Conservation (phyloP, 345 rosid genomes). For the Populus simonii region DNA sequence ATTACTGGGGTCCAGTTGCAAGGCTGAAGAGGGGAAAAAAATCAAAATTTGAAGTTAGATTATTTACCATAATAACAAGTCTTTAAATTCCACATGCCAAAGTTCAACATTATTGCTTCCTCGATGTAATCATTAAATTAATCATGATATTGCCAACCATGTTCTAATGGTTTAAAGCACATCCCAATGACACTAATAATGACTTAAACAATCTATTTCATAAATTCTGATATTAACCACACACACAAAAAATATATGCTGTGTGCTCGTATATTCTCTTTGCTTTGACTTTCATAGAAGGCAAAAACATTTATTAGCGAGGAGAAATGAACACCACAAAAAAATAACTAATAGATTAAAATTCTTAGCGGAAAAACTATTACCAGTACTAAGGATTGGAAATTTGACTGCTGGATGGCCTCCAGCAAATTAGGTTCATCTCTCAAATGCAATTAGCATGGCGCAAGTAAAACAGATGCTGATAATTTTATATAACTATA, state of each 20-base stretch:
- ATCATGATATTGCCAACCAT: neutral
- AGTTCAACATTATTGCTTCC: neutral
- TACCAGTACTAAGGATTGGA: neutral
- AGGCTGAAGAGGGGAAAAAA: constrained; percentile 46
- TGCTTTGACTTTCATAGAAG: neutral
- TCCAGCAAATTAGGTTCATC: neutral
- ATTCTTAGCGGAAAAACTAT: neutral
- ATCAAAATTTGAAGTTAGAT: constrained; percentile 5
- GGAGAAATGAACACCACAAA: neutral
- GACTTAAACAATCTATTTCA: neutral
- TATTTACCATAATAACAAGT: neutral
- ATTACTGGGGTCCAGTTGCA: constrained; percentile 72
- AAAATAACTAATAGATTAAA: neutral
- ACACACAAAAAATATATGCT: too few species aligned
- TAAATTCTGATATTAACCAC: neutral
- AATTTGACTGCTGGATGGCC: neutral
- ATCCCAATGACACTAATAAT: neutral
- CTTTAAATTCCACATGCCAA: neutral
- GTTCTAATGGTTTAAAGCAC: neutral
- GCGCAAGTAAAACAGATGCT: neutral
- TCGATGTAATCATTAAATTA: neutral
- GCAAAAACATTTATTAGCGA: neutral
- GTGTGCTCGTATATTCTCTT: neutral
- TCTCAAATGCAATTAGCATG: neutral
- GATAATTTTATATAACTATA: neutral